A percentile compares a stretch with the other conserved stretches of the same genome.
phyloP scores from a whole-genome alignment of 495 filamentous ascomycete species.

The Talaromyces liani region DNA sequence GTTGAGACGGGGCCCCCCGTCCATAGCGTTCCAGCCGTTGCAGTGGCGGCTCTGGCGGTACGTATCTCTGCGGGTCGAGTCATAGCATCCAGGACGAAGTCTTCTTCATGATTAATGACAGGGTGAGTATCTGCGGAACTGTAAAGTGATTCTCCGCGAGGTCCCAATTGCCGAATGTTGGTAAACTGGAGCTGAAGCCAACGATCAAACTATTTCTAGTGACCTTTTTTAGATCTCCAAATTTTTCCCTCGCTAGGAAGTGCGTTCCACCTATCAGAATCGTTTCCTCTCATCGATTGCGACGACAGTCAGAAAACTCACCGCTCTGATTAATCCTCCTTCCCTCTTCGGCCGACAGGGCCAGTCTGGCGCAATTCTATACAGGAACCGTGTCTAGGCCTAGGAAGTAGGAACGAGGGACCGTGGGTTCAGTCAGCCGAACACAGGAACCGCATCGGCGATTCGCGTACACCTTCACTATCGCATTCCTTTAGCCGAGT shows the following conservation, averaged over 20 bases:
- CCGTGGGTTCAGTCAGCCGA: neutral
- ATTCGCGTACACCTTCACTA: neutral
- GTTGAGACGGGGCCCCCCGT: neutral
- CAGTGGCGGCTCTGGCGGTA: neutral
- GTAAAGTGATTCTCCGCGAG: neutral
- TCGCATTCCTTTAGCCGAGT: neutral
- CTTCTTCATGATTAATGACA: neutral
- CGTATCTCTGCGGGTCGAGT: neutral
- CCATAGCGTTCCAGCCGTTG: neutral
- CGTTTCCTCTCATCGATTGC: neutral
- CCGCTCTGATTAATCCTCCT: neutral
- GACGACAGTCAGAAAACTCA: neutral
- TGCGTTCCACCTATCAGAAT: neutral
- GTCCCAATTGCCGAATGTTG: neutral
- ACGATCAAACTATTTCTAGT: neutral
- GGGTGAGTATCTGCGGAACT: neutral
- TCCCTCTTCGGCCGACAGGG: neutral
- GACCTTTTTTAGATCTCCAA: neutral
- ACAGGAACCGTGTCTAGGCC: neutral
- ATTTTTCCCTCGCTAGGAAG: neutral
- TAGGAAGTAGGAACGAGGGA: neutral
- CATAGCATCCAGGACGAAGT: neutral
- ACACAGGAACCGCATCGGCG: neutral
- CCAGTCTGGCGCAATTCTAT: neutral
- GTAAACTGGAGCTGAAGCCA: neutral